A percentile compares a stretch with the other conserved stretches of the same genome.
These are phyloP conservation scores for Fusarium marasasianum DNA, from an alignment of 2,329 filamentous ascomycete genomes.

Conservation along the genomic window DNA sequence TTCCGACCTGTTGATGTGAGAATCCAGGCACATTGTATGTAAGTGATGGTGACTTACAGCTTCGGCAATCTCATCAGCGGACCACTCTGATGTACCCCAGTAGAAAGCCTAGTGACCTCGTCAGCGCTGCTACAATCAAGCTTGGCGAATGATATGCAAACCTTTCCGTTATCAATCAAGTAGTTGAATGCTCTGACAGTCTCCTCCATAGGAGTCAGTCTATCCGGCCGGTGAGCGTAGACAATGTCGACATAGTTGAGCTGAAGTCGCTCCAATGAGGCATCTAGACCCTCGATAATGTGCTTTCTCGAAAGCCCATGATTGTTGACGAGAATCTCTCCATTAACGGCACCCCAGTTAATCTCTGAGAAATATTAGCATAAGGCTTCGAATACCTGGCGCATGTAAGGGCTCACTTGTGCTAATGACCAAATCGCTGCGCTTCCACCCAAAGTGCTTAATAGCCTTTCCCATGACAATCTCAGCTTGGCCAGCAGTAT, in stretches of 20 bases:
- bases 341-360: constrained; percentile 71
- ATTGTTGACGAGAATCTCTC: constrained; percentile 71
- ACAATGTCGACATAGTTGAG: constrained; percentile 73
- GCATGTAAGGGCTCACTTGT: constrained; percentile 54
- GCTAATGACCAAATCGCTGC: constrained; percentile 68
- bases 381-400: rapidly evolving
- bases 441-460: constrained; percentile 67
- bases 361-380: constrained; percentile 54
- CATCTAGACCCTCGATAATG: constrained; percentile 64
- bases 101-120: constrained; percentile 61
- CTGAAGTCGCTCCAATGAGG: constrained; percentile 65
- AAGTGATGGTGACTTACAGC: constrained; percentile 50
- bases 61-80: constrained; percentile 72
- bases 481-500: constrained; percentile 70
- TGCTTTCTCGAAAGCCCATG: constrained; percentile 74
- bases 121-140: neutral
- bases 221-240: constrained; percentile 75
- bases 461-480: constrained; percentile 71
- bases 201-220: constrained; percentile 75
- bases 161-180: constrained; percentile 72
- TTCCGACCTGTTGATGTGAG: constrained; percentile 54
- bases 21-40: rapidly evolving
- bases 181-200: constrained; percentile 76
- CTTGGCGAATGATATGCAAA: neutral
- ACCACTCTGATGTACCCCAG: constrained; percentile 72